A percentile compares a stretch with the other conserved stretches of the same genome.
These are phyloP conservation scores for Gossypium herbaceum DNA, from an alignment of 345 rosid species.

Conservation along the genomic window DNA sequence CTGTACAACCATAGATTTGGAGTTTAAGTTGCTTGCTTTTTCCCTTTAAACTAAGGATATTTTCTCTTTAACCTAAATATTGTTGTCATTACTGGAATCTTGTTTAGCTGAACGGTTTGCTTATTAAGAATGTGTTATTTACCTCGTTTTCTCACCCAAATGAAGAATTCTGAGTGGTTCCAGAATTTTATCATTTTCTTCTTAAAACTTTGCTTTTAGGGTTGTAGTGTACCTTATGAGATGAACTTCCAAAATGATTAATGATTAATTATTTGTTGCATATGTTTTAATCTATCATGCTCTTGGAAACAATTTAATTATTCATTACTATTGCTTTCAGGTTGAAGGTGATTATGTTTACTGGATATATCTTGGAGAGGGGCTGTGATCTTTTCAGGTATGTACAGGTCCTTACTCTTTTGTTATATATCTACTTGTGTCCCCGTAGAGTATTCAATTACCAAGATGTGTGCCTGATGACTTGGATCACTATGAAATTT, in stretches of 20 bases:
- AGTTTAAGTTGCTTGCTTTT: slow-evolving; percentile 1
- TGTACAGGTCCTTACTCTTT: not conserved
- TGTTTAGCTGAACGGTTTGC: not conserved
- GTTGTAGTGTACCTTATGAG: not conserved
- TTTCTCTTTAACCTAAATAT: not conserved
- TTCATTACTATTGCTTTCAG: slow-evolving; percentile 1
- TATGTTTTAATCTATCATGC: not conserved
- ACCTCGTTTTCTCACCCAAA: not conserved
- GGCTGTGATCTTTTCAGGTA: slow-evolving; percentile 31
- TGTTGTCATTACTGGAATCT: not conserved
- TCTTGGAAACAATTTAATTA: not conserved
- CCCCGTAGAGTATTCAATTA: not conserved
- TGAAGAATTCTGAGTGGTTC: not conserved
- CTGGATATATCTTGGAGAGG: slow-evolving; percentile 27
- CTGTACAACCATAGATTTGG: not conserved
- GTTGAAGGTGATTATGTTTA: slow-evolving; percentile 44
- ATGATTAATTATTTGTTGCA: not conserved
- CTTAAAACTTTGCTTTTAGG: not conserved
- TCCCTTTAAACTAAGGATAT: not conserved
- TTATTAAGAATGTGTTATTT: not conserved
- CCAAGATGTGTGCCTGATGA: not conserved
- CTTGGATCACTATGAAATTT: not conserved
- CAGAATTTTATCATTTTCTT: not conserved
- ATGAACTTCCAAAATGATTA: slow-evolving; percentile 1
- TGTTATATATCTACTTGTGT: not conserved